These are phyloP conservation scores for Erysimum cheiri DNA, from an alignment of 441 rosid species.

Conservation along the genomic window DNA sequence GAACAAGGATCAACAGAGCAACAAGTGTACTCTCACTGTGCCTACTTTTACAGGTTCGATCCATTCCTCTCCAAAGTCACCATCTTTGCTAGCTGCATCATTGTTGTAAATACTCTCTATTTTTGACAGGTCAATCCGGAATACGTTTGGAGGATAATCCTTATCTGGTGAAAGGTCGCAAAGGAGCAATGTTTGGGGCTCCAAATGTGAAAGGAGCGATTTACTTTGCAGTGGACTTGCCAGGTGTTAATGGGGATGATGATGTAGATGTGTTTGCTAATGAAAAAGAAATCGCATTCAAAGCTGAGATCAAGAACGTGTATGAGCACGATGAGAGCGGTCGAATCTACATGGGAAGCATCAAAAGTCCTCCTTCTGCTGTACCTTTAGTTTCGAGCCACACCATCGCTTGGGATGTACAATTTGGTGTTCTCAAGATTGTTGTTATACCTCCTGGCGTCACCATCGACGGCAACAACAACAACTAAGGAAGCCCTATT, in stretches of 20 bases:
- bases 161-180: slow-evolving; percentile 29
- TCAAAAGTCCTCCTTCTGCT: background rate
- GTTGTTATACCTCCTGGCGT: background rate
- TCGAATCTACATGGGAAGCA: slow-evolving; percentile 25
- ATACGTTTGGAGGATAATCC: slow-evolving; percentile 21
- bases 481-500: background rate
- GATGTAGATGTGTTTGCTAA: slow-evolving; percentile 3
- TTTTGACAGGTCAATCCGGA: slow-evolving; percentile 14
- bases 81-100: background rate
- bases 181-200: background rate
- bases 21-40: slow-evolving; percentile 19
- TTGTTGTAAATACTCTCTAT: background rate
- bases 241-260: slow-evolving; percentile 11
- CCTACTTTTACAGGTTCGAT: slow-evolving; percentile 33
- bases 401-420: background rate
- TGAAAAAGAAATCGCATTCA: background rate
- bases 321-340: slow-evolving; percentile 29
- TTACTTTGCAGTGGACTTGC: slow-evolving; percentile 18
- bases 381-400: background rate
- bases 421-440: slow-evolving; percentile 25
- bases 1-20: slow-evolving; percentile 7
- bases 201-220: background rate
- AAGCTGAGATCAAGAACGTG: slow-evolving; percentile 22
- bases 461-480: background rate
- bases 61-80: background rate